These are phyloP conservation scores for Candida ascalaphidarum DNA, from an alignment of 805 yeast species.

Conservation along the genomic window DNA sequence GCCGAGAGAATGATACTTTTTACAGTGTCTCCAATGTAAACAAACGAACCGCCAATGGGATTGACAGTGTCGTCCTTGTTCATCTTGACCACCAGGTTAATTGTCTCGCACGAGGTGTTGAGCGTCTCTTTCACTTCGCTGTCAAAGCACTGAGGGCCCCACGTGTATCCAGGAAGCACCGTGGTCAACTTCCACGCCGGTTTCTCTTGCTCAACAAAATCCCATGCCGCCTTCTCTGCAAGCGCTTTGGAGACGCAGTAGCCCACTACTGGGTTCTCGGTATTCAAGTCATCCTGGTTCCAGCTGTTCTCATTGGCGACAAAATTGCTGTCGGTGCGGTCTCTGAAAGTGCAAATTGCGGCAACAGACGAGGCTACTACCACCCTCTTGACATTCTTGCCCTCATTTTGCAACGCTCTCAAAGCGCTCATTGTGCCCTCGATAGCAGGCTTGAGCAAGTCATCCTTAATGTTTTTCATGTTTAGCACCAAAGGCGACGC, in stretches of 20 bases:
- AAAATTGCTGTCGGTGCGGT: too few relatives aligned
- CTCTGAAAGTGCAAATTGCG: conserved; percentile 10
- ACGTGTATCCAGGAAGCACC: conserved; percentile 36
- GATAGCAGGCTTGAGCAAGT: conserved; percentile 6
- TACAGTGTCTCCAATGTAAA: too few relatives aligned
- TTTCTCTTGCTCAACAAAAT: conserved; percentile 31
- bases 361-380: conserved; percentile 49
- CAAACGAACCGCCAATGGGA: too few relatives aligned
- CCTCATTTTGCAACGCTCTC: conserved; percentile 8
- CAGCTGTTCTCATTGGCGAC: too few relatives aligned
- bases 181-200: conserved; percentile 30
- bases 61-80: conserved; percentile 2
- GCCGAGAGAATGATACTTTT: too few relatives aligned
- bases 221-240: conserved; percentile 33
- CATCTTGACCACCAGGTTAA: conserved; percentile 2
- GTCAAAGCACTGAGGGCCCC: conserved; percentile 46
- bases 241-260: conserved; percentile 3
- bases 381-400: conserved; percentile 35
- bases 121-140: conserved; percentile 13
- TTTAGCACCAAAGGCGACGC: conserved; percentile 1
- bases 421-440: conserved; percentile 6
- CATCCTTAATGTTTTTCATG: conserved; percentile 4
- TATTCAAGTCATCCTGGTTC: conserved; percentile 1
- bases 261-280: too few relatives aligned
- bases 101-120: conserved; percentile 14